Percentiles rank a stretch among this genome's conserved stretches.
phyloP scores from a whole-genome alignment of 371 early-diverging fungal genomes.

The Thermomucor indicae-seudaticae region DNA sequence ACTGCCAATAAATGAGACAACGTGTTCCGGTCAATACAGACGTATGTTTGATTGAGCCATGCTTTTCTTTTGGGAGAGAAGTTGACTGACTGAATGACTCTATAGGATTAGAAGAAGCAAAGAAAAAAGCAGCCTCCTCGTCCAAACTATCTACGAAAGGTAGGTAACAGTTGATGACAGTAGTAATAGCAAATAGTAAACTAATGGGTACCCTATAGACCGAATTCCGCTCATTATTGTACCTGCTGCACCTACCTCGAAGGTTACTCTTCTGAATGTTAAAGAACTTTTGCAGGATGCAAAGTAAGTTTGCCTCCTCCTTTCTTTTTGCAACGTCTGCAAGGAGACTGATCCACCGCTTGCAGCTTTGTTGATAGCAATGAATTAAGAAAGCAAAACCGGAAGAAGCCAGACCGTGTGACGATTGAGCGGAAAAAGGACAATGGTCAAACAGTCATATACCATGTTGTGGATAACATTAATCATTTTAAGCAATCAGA shows the following conservation, averaged over 20 bases:
- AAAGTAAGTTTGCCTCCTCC: constrained; percentile 39
- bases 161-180: no score
- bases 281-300: constrained; percentile 74
- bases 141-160: no score
- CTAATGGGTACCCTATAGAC: no score
- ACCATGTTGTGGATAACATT: constrained; percentile 70
- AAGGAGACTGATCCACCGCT: not conserved
- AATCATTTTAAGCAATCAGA: constrained; percentile 66
- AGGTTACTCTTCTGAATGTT: constrained; percentile 82
- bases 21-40: no score
- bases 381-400: constrained; percentile 59
- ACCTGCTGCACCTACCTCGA: constrained; percentile 79
- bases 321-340: not conserved
- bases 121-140: no score
- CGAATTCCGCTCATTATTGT: constrained; percentile 84
- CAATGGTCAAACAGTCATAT: constrained; percentile 46
- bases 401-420: constrained; percentile 58
- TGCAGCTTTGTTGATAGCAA: constrained; percentile 63
- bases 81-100: no score
- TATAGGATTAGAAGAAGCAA: no score
- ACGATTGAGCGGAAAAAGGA: constrained; percentile 52
- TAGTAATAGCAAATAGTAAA: no score
- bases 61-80: no score
- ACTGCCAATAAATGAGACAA: no score
- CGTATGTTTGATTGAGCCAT: no score